Conservation (phyloP, 2,329 filamentous ascomycete genomes). For the Coniochaeta prunicola region DNA sequence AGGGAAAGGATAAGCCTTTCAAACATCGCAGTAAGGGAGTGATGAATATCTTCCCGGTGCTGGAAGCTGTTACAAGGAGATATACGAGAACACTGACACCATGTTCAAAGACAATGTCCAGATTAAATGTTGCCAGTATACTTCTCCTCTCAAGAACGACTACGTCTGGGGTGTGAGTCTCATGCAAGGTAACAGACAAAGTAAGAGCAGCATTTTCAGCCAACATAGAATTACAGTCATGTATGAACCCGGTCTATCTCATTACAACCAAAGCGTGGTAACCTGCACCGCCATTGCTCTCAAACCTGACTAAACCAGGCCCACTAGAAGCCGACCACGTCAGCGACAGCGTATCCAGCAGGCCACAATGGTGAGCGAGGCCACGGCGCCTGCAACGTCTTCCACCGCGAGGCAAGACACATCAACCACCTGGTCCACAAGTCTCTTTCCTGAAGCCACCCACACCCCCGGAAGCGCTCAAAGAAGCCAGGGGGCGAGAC, state of each 20-base stretch:
- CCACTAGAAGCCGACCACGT: neutral
- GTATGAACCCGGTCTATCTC: neutral
- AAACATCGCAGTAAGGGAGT: no score
- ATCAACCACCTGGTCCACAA: neutral
- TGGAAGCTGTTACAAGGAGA: no score
- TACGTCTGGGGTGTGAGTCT: neutral
- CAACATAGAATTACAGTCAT: neutral
- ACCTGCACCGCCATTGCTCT: neutral
- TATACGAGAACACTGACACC: no score
- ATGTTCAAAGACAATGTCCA: no score
- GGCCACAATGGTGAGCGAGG: neutral
- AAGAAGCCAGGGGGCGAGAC: neutral
- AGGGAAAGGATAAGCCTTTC: no score
- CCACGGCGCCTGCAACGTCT: neutral
- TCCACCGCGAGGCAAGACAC: neutral
- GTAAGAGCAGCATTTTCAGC: neutral
- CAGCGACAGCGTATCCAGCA: neutral
- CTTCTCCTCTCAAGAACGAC: neutral
- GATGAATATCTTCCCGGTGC: no score
- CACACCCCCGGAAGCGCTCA: neutral
- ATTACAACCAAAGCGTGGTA: neutral
- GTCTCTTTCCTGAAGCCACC: neutral
- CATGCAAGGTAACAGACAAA: neutral
- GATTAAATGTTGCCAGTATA: no score
- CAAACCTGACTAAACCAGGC: neutral